Base-by-base conservation (phyloP, 305 asterid species). In the Petunia hybrid region DNA sequence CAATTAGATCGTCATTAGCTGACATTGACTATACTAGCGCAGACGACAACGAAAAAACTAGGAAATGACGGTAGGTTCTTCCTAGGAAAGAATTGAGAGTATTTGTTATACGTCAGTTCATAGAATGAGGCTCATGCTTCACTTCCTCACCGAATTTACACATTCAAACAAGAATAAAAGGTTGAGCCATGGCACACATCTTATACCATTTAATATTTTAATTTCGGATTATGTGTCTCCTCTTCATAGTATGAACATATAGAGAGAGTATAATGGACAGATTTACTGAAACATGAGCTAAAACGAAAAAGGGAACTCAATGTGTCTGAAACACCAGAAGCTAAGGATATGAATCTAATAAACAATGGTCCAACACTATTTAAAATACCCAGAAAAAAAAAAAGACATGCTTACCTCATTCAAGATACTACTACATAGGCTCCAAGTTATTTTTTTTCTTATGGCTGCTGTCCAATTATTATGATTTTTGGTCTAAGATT, bases 31-130 rank as follows among this genome's bases (percentile, higher is more conserved):
- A 74, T 13, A 74, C 13, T 12, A 53, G 8, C 1, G 4, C 78
- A 51, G 64, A 43, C 51, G 36, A 55, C 35, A 8, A 36, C 6
- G 14, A 9, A 74, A 74, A 38, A 74, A 74, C 38, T 14, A 53
- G 51, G 79, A 74, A 74, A 53, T 38, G 65, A 38, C 5, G 46
- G 46, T 14, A 74, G 64, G n/a, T n/a, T 2, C 38, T 53, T 74
- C 79, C 36, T 9, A 1, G n/a, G 39, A 74, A 53, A 53, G 35
- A 53, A 35, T 14, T 3, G 65, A 53, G 46, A 55, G 9, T 74
- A 53, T 6, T 51, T 35, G 13, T 73, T 51, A 51, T 36, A 73
- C 43, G 51, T 51, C 46, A 71, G 14, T 71, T 71, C 22, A 46
- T 71, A 71, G 78, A 71, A 31, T 12, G 8, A 16, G 57, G 57